Conservation (phyloP, 257 asterid species). For the Avicennia marina region DNA sequence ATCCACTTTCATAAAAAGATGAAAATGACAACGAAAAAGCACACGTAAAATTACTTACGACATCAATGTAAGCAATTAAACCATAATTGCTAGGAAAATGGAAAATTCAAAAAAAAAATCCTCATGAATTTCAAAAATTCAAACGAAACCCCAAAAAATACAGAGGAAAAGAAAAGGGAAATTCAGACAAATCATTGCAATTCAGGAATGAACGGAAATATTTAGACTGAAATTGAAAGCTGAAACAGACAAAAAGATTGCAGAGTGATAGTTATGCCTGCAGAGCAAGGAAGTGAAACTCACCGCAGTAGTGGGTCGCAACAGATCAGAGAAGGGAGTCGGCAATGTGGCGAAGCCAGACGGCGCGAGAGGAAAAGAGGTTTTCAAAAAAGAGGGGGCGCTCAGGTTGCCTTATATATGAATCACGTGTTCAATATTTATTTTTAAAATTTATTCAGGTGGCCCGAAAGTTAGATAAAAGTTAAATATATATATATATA, state of each 20-base stretch:
- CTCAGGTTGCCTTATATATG: neutral
- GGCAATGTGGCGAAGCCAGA: conserved; percentile 22
- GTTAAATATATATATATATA: too few species aligned
- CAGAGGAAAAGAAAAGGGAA: too few species aligned
- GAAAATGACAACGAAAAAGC: too few species aligned
- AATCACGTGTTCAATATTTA: too few species aligned
- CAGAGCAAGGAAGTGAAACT: conserved; percentile 22
- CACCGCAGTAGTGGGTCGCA: conserved; percentile 24
- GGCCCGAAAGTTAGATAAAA: too few species aligned
- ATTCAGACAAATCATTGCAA: neutral
- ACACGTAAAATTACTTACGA: too few species aligned
- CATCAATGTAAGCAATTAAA: too few species aligned
- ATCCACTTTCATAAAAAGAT: too few species aligned
- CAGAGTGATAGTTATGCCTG: neutral
- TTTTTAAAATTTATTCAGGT: too few species aligned
- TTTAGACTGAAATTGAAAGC: neutral
- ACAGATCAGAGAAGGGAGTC: conserved; percentile 44
- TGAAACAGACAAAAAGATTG: too few species aligned
- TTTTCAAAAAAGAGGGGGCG: conserved; percentile 42
- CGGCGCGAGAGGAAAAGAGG: conserved; percentile 49
- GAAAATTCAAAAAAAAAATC: neutral
- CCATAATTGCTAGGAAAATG: neutral
- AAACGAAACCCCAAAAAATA: conserved; percentile 3
- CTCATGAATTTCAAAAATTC: neutral
- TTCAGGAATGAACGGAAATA: neutral